A percentile compares a stretch with the other conserved stretches of the same genome.
These are phyloP conservation scores for Russula emetica DNA, from an alignment of 768 basidiomycete genomes.

Conservation along the genomic window DNA sequence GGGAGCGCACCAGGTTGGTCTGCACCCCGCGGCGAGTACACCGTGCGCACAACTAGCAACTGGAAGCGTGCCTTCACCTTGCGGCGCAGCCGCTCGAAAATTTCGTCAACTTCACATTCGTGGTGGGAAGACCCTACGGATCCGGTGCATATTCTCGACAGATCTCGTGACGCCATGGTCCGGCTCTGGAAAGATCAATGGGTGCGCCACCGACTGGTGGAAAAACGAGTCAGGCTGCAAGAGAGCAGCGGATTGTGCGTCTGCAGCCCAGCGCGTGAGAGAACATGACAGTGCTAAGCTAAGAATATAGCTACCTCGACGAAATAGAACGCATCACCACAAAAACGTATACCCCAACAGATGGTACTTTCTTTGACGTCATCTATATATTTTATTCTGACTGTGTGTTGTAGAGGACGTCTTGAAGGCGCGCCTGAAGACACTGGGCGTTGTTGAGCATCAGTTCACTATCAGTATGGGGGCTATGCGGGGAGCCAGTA, in stretches of 20 bases:
- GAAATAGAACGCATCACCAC: constrained; percentile 78
- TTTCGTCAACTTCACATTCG: constrained; percentile 61
- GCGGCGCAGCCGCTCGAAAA: constrained; percentile 35
- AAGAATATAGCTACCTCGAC: constrained; percentile 59
- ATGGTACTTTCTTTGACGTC: constrained; percentile 34
- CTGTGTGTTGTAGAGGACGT: constrained; percentile 55
- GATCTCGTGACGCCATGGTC: constrained; percentile 59
- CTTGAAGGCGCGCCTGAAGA: constrained; percentile 76
- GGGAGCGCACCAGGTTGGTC: constrained; percentile 38
- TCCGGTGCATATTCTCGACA: constrained; percentile 67
- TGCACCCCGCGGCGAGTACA: constrained; percentile 44
- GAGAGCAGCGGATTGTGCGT: constrained; percentile 85
- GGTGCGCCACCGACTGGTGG: constrained; percentile 58
- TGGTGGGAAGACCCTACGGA: constrained; percentile 88
- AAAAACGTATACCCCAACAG: constrained; percentile 76
- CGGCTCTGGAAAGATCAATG: constrained; percentile 73
- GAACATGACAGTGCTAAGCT: constrained; percentile 18
- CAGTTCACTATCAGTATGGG: constrained; percentile 58
- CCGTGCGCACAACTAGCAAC: constrained; percentile 56
- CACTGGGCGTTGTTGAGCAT: constrained; percentile 76
- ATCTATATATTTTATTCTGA: constrained; percentile 9
- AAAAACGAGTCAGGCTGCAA: constrained; percentile 65
- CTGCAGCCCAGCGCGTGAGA: constrained; percentile 3
- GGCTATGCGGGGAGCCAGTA: constrained; percentile 48
- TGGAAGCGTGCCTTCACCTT: constrained; percentile 68